phyloP scores from a whole-genome alignment of 2,329 filamentous ascomycete genomes.

The Grosmannia penicillata region DNA sequence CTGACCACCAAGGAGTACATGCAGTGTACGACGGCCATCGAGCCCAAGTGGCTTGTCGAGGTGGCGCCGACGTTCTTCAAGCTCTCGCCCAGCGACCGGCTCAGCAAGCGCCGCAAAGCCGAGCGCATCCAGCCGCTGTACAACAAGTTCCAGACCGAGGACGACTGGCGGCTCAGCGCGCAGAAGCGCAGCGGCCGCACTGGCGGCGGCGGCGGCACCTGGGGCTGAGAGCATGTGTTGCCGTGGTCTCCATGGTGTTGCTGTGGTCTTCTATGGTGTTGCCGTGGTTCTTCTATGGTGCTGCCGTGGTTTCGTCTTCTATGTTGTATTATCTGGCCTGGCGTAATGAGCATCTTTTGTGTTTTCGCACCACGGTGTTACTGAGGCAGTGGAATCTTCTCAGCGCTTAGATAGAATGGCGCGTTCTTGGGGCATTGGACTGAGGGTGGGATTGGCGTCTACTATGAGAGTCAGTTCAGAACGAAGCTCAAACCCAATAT shows the following conservation, averaged over 20 bases:
- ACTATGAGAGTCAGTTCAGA: too few species aligned
- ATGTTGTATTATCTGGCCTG: too few species aligned
- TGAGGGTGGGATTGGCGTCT: too few species aligned
- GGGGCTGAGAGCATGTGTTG: slow-evolving; percentile 67
- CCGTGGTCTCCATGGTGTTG: background rate
- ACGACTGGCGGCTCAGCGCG: slow-evolving; percentile 87
- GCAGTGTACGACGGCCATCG: slow-evolving; percentile 84
- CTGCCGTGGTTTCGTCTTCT: too few species aligned
- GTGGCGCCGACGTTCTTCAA: slow-evolving; percentile 99
- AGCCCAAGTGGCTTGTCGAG: slow-evolving; percentile 88
- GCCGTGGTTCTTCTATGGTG: too few species aligned
- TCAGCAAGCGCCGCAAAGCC: slow-evolving; percentile 85
- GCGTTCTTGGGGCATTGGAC: too few species aligned
- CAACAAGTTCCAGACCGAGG: slow-evolving; percentile 80
- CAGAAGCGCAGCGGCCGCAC: slow-evolving; percentile 74
- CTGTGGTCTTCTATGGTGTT: background rate
- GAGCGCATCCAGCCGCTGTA: slow-evolving; percentile 93
- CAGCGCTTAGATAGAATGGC: too few species aligned
- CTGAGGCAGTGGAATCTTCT: too few species aligned
- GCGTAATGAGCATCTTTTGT: too few species aligned
- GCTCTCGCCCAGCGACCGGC: slow-evolving; percentile 70
- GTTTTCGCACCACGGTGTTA: too few species aligned
- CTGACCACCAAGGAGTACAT: slow-evolving; percentile 97
- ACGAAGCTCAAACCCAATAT: too few species aligned
- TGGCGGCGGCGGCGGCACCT: slow-evolving; percentile 78